Evolutionary conservation across 331 rosid species (phyloP).

Genomic region (Phaseolus coccineus): DNA sequence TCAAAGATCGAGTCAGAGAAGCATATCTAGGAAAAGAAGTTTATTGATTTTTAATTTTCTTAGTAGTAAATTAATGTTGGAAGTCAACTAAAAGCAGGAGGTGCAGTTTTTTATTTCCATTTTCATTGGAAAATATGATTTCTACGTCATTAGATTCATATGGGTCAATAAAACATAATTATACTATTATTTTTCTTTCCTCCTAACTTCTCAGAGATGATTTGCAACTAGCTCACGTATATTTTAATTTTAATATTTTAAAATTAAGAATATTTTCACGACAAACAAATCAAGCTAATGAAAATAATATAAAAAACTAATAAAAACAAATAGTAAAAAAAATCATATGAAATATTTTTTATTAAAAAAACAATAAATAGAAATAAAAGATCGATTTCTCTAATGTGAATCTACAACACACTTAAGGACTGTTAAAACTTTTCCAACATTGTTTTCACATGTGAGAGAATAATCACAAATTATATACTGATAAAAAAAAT

Average conservation of each 20-base stretch:
- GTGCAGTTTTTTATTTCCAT: constrained; percentile 4
- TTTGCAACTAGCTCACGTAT: constrained; percentile 20
- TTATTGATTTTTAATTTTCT: background rate
- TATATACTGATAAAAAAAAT: too few relatives aligned
- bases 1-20: constrained; percentile 25
- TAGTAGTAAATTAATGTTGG: background rate
- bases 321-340: too few relatives aligned
- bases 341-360: too few relatives aligned
- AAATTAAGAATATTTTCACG: background rate
- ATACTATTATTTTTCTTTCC: constrained; percentile 14
- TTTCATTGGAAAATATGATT: background rate
- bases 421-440: too few relatives aligned
- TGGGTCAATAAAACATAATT: constrained; percentile 47
- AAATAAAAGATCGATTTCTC: too few relatives aligned
- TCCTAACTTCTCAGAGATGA: background rate
- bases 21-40: constrained; percentile 23
- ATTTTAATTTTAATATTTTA: constrained; percentile 11
- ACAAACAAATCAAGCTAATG: too few relatives aligned
- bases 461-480: too few relatives aligned
- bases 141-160: background rate
- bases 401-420: too few relatives aligned
- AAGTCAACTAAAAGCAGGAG: constrained; percentile 35
- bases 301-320: too few relatives aligned
- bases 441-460: too few relatives aligned
- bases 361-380: too few relatives aligned